Conservation (phyloP, 1,284 basidiomycete genomes). For the Agroathelia rolfsii region DNA sequence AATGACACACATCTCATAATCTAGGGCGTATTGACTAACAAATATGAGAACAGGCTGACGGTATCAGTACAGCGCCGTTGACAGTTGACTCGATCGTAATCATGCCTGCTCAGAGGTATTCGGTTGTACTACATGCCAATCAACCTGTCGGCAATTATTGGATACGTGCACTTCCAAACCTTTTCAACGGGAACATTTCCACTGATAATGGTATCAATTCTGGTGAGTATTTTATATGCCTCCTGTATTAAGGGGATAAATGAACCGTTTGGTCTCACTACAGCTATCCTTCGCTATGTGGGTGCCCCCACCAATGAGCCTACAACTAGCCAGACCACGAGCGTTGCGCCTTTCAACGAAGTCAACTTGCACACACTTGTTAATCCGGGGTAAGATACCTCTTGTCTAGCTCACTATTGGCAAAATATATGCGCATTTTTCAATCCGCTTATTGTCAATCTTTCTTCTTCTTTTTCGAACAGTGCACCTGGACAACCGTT, state of each 20-base stretch:
- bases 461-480: not conserved
- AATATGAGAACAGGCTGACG: too few relatives aligned
- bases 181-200: conserved; percentile 16
- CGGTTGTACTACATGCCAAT: conserved; percentile 18
- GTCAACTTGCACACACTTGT: conserved; percentile 19
- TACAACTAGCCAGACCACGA: conserved; percentile 10
- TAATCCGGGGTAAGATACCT: too few relatives aligned
- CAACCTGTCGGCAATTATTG: conserved; percentile 33
- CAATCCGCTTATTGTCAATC: too few relatives aligned
- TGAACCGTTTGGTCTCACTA: conserved; percentile 20
- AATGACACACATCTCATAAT: too few relatives aligned
- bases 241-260: not conserved
- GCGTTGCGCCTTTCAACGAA: conserved; percentile 20
- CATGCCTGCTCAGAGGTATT: conserved; percentile 3
- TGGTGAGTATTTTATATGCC: conserved; percentile 11
- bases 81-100: conserved; percentile 28
- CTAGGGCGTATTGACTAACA: too few relatives aligned
- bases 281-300: conserved; percentile 33
- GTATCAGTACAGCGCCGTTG: conserved; percentile 28
- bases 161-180: conserved; percentile 21
- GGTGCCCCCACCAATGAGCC: conserved; percentile 26
- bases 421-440: too few relatives aligned
- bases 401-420: too few relatives aligned
- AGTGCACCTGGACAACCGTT: conserved; percentile 22
- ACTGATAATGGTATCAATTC: conserved; percentile 16